phyloP scores from a whole-genome alignment of 805 yeast genomes.

The Saccharomycopsis fibuligera region DNA sequence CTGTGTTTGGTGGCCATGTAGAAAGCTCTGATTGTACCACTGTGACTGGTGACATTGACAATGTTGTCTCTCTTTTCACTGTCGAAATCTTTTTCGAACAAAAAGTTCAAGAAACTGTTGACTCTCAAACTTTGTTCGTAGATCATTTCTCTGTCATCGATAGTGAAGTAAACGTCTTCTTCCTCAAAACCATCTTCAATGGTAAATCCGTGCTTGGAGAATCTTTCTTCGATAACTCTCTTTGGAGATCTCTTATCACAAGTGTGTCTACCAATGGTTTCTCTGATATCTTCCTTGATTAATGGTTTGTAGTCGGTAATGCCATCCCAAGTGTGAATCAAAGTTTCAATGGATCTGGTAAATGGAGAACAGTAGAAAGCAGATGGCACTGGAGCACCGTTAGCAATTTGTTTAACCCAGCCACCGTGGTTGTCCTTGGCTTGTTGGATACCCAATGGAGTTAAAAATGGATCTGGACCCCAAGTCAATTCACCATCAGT shows the following conservation, averaged over 20 bases:
- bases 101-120: slow-evolving; percentile 40
- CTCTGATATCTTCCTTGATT: slow-evolving; percentile 46
- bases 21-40: slow-evolving; percentile 45
- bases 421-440: slow-evolving; percentile 43
- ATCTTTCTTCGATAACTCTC: slow-evolving; percentile 34
- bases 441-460: slow-evolving; percentile 49
- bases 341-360: slow-evolving; percentile 56
- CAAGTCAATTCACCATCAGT: slow-evolving; percentile 51
- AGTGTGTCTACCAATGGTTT: slow-evolving; percentile 52
- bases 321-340: slow-evolving; percentile 45
- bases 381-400: slow-evolving; percentile 52
- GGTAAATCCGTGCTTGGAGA: slow-evolving; percentile 29
- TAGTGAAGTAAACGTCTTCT: slow-evolving; percentile 38
- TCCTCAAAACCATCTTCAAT: slow-evolving; percentile 42
- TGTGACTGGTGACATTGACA: slow-evolving; percentile 30
- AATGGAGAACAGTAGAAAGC: slow-evolving; percentile 56
- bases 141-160: slow-evolving; percentile 41
- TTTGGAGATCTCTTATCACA: slow-evolving; percentile 50
- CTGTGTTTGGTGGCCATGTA: slow-evolving; percentile 43
- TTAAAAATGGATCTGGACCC: slow-evolving; percentile 58
- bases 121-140: slow-evolving; percentile 37
- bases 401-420: slow-evolving; percentile 34
- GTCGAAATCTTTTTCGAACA: slow-evolving; percentile 30
- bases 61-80: slow-evolving; percentile 23
- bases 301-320: slow-evolving; percentile 8